Conservation (phyloP, 495 filamentous ascomycete species). For the Parathielavia hyrcaniae region DNA sequence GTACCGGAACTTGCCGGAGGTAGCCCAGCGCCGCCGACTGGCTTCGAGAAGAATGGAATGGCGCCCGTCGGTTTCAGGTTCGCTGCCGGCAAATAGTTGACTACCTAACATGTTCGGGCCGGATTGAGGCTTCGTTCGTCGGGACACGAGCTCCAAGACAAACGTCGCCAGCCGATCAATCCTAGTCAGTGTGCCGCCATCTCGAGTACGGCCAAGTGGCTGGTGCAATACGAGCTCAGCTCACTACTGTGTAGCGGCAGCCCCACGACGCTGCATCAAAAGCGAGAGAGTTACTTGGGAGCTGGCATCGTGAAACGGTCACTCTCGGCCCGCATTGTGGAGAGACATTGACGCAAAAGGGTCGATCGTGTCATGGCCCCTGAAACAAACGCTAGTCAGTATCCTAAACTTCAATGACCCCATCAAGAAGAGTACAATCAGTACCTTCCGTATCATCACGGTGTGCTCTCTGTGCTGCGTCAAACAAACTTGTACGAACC, state of each 20-base stretch:
- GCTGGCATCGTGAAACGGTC: slow-evolving; percentile 5
- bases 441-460: no score
- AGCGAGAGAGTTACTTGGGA: background rate
- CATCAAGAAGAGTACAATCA: no score
- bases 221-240: slow-evolving; percentile 13
- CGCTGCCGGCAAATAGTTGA: slow-evolving; percentile 5
- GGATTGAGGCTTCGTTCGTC: background rate
- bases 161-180: background rate
- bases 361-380: no score
- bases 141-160: background rate
- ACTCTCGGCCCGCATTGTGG: slow-evolving; percentile 9
- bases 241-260: background rate
- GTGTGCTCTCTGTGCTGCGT: background rate
- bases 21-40: background rate
- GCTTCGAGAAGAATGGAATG: background rate
- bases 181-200: no score
- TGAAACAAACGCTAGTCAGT: no score
- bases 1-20: background rate
- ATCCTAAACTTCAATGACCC: background rate
- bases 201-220: no score
- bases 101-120: slow-evolving; percentile 7
- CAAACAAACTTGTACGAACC: background rate
- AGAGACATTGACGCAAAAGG: slow-evolving; percentile 1
- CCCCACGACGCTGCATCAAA: background rate
- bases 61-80: slow-evolving; percentile 7